Conservation (phyloP, 495 filamentous ascomycete genomes). For the Neohortaea acidophila region DNA sequence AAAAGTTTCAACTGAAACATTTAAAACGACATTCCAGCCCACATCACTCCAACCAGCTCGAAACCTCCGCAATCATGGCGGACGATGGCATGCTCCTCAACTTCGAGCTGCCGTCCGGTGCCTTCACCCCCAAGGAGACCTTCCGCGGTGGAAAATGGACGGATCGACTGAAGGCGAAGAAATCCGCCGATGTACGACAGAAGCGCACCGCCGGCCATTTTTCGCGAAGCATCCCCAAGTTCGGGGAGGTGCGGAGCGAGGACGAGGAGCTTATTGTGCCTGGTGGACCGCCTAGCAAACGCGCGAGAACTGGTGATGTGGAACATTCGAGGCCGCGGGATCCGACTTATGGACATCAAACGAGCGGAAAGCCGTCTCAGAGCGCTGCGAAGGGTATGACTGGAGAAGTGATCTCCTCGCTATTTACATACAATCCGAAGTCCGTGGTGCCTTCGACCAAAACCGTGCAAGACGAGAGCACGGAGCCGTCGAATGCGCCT, state of each 20-base stretch:
- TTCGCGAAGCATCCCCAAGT: slow-evolving; percentile 12
- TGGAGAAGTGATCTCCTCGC: slow-evolving; percentile 61
- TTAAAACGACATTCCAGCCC: no score
- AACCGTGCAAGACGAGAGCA: slow-evolving; percentile 32
- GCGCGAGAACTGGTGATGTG: slow-evolving; percentile 5
- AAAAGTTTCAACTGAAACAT: no score
- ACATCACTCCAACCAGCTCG: no score
- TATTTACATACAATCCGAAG: slow-evolving; percentile 77
- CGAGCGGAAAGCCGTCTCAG: not conserved
- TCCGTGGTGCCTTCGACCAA: slow-evolving; percentile 40
- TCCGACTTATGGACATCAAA: not conserved
- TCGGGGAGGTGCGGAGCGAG: slow-evolving; percentile 10
- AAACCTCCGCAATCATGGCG: slow-evolving; percentile 42
- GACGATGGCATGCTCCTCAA: slow-evolving; percentile 94
- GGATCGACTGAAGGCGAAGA: slow-evolving; percentile 69
- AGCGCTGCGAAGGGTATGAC: slow-evolving; percentile 5
- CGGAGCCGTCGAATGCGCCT: slow-evolving; percentile 87
- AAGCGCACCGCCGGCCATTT: slow-evolving; percentile 11
- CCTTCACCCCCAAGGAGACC: slow-evolving; percentile 46
- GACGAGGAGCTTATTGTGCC: slow-evolving; percentile 12
- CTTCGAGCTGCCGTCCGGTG: slow-evolving; percentile 45
- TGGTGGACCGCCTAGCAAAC: slow-evolving; percentile 8
- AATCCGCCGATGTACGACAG: slow-evolving; percentile 40
- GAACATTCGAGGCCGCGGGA: slow-evolving; percentile 13
- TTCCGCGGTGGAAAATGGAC: slow-evolving; percentile 87